Evolutionary conservation across 176 grass and related monocot species (phyloP).

Genomic region (bread wheat (Triticum aestivum)): IWGSC_CS_RefSeq_v2.1 NC_057800.1:516178901-516179400

Average conservation of each 20-base stretch:
- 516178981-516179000: background rate
- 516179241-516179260: background rate
- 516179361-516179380: conserved; percentile 20
- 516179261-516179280: background rate
- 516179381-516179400: conserved; percentile 27
- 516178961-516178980: conserved; percentile 29
- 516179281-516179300: conserved; percentile 1
- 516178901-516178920: conserved; percentile 78
- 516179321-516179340: conserved; percentile 3
- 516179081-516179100: background rate
- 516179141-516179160: background rate
- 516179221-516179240: conserved; percentile 16
- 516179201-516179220: conserved; percentile 27
- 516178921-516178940: conserved; percentile 66
- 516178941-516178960: conserved; percentile 20
- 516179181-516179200: conserved; percentile 27
- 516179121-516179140: conserved; percentile 10
- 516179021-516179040: background rate
- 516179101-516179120: conserved; percentile 8
- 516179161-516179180: background rate
- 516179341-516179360: conserved; percentile 13
- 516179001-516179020: conserved; percentile 28
- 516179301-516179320: background rate
- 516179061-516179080: background rate
- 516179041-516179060: conserved; percentile 5